Percentiles rank a stretch among this genome's conserved stretches.
Evolutionary conservation across 345 rosid genomes (phyloP).

Genomic region (Theobroma cacao): DNA sequence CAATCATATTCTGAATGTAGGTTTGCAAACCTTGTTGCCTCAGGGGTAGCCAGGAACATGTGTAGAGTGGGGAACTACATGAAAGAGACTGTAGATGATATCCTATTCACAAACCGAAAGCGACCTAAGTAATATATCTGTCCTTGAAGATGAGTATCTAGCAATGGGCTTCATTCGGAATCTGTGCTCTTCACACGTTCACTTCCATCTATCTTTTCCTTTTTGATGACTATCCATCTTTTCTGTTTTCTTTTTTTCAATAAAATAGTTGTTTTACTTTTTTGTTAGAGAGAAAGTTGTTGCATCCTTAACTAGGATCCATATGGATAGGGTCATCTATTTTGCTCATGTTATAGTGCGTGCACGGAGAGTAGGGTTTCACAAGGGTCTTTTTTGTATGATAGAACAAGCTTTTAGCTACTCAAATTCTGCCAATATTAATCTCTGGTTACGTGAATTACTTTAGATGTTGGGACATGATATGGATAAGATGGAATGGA

Average conservation of each 20-base stretch:
- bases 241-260: background rate
- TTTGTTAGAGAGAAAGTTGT: background rate
- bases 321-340: too few species aligned
- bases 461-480: background rate
- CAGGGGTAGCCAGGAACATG: conserved; percentile 43
- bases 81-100: conserved; percentile 38
- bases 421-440: too few species aligned
- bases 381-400: background rate
- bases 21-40: conserved; percentile 43
- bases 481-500: background rate
- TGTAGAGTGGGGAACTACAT: conserved; percentile 36
- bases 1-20: conserved; percentile 15
- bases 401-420: background rate
- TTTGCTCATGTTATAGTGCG: too few species aligned
- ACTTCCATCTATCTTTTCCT: too few species aligned
- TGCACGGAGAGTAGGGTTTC: too few species aligned
- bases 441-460: background rate
- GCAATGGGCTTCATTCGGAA: background rate
- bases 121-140: conserved; percentile 4
- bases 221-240: background rate
- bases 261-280: background rate
- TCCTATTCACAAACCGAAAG: conserved; percentile 6
- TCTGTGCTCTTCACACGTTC: background rate
- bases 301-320: too few species aligned
- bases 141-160: background rate